phyloP scores from a whole-genome alignment of 768 basidiomycete species.

The Mycena polygramma region DNA sequence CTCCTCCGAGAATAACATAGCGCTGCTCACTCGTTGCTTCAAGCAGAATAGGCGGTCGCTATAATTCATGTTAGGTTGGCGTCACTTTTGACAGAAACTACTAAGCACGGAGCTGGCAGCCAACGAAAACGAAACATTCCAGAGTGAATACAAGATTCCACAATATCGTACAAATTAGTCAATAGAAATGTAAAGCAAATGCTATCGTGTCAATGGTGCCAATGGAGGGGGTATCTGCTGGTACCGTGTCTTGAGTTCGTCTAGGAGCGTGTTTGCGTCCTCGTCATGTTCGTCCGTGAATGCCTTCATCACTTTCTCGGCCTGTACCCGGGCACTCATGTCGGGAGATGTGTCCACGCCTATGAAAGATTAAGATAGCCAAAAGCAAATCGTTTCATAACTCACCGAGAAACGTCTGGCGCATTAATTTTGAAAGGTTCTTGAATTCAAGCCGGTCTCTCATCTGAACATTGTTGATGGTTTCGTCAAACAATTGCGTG shows the following conservation, averaged over 20 bases:
- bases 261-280: not conserved
- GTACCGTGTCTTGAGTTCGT: conserved; percentile 8
- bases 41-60: too few relatives aligned
- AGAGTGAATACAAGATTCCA: not conserved
- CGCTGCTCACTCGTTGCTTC: too few relatives aligned
- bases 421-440: not conserved
- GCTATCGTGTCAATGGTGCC: not conserved
- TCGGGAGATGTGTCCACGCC: not conserved
- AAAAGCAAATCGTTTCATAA: not conserved
- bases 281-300: conserved; percentile 18
- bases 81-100: not conserved
- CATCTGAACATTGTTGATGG: not conserved
- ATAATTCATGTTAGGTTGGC: too few relatives aligned
- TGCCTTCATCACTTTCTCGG: conserved; percentile 3
- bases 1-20: too few relatives aligned
- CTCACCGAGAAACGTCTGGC: conserved; percentile 6
- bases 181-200: not conserved
- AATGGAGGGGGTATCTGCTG: conserved; percentile 2
- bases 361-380: not conserved
- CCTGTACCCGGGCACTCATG: conserved; percentile 7
- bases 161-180: not conserved
- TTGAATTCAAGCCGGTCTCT: not conserved
- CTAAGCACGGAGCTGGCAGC: too few relatives aligned
- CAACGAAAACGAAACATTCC: too few relatives aligned
- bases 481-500: not conserved